phyloP scores from a whole-genome alignment of 2,329 filamentous ascomycete genomes.

The Penicillium verrucosum region DNA sequence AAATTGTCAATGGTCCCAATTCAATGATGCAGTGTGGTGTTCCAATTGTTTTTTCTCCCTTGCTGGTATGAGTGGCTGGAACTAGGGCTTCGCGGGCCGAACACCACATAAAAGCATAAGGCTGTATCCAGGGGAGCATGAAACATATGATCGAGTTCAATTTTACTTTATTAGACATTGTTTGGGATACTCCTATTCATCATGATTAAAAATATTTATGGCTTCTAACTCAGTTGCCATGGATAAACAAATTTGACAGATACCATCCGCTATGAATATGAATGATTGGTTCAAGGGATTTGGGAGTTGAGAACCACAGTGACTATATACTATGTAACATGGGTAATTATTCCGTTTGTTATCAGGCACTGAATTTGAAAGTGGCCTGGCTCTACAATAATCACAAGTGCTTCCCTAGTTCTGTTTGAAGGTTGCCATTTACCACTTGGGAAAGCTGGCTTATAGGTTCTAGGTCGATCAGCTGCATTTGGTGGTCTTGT shows the following conservation, averaged over 20 bases:
- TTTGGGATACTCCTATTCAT: background rate
- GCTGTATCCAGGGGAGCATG: slow-evolving; percentile 4
- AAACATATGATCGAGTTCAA: background rate
- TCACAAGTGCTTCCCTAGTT: background rate
- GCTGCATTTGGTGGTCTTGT: no score
- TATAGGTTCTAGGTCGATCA: no score
- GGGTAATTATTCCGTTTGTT: background rate
- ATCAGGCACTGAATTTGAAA: background rate
- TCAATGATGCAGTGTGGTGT: background rate
- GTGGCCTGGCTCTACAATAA: background rate
- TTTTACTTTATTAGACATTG: background rate
- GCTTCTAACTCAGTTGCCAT: background rate
- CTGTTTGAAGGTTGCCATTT: background rate
- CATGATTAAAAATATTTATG: background rate
- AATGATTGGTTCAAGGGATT: no score
- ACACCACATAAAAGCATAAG: slow-evolving; percentile 17
- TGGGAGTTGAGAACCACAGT: background rate
- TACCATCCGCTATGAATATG: no score
- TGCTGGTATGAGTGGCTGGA: slow-evolving; percentile 22
- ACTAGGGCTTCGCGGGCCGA: background rate
- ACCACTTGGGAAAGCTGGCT: background rate
- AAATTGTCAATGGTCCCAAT: background rate
- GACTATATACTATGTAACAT: no score
- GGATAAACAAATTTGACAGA: background rate
- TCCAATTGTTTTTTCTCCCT: slow-evolving; percentile 12